Base-by-base conservation (phyloP, 1,139 yeast species). In the Hyphopichia buzzinii region DNA sequence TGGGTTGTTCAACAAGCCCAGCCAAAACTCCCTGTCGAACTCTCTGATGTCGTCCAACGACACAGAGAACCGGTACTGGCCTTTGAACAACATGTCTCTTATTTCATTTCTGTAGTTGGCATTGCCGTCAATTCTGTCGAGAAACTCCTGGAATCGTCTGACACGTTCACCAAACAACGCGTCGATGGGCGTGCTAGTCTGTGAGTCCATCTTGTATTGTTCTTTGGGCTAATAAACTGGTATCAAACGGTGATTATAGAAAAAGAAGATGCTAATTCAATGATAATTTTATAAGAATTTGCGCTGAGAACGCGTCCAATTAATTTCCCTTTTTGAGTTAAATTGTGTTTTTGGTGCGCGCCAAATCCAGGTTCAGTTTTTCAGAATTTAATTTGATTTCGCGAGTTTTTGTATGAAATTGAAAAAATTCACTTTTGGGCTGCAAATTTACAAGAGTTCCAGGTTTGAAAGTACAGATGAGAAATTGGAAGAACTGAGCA, bases 21-120 rank as follows among this genome's bases (percentile, higher is more conserved):
- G 57, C 87, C 97, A 94, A 51, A 83, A 78, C 3, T 75, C 79
- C 35, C 78, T 67, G 59, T 90, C 95, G 52, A 85, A 90, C 39
- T 84, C 94, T 50, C 97, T 73, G 17, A 92, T 59, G 47, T 92
- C 97, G 60, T 92, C 98, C 35, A 92, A 68, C 21, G 92, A 82
- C 4, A 92, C 82, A 4, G 74, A 67, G 33, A 92, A 68, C 48
- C 99, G 72, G 49, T 78, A 78, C 38, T 77, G 77, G 17, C 81
- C 79, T 44, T 77, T 74, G 43, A 74, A 72, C 39, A 86, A 75
- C 89, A 85, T 83, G 29, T 79, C 74, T 46, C 80, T 77, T 44
- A 92, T 84, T 39, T 75, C 78, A 37, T 79, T 82, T 48, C 80
- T 75, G 59, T 88, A 86, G 43, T 80, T 78, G 5, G 84, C 74